phyloP scores from a whole-genome alignment of 306 rosid genomes.

The Canavalia gladiata region DNA sequence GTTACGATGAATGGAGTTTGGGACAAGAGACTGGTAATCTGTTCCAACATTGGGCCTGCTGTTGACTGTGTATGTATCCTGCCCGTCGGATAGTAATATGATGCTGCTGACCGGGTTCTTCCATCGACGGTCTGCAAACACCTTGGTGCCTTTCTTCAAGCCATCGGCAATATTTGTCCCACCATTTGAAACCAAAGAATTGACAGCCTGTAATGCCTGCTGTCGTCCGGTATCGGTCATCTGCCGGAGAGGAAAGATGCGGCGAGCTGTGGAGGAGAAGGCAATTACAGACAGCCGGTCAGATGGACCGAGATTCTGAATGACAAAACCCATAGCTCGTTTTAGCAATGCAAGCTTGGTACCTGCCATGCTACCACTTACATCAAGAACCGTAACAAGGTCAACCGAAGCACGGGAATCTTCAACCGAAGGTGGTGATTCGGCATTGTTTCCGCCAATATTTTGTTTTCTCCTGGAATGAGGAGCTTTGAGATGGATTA shows the following conservation, averaged over 20 bases:
- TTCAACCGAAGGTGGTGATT: slow-evolving; percentile 46
- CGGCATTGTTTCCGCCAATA: slow-evolving; percentile 41
- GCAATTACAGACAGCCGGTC: slow-evolving; percentile 91
- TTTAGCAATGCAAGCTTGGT: slow-evolving; percentile 93
- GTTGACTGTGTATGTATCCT: slow-evolving; percentile 81
- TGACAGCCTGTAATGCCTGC: slow-evolving; percentile 87
- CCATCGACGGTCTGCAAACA: slow-evolving; percentile 72
- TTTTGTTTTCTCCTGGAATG: slow-evolving; percentile 53
- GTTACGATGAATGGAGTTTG: slow-evolving; percentile 66
- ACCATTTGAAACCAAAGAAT: slow-evolving; percentile 78
- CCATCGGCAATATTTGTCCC: slow-evolving; percentile 98
- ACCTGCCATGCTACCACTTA: slow-evolving; percentile 99
- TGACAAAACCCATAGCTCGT: slow-evolving; percentile 98
- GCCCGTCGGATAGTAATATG: slow-evolving; percentile 92
- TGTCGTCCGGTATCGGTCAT: slow-evolving; percentile 91
- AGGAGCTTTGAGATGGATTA: slow-evolving; percentile 92
- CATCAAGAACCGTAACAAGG: slow-evolving; percentile 93
- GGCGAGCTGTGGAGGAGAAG: slow-evolving; percentile 94
- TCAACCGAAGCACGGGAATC: slow-evolving; percentile 83
- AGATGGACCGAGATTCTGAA: slow-evolving; percentile 91
- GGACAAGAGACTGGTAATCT: slow-evolving; percentile 78
- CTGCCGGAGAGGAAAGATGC: slow-evolving; percentile 87
- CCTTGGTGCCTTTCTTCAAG: slow-evolving; percentile 88
- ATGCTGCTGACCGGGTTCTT: slow-evolving; percentile 92
- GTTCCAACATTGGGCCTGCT: slow-evolving; percentile 57